phyloP scores from a whole-genome alignment of 176 grass and related monocot genomes.

The Tuctoria greenei region DNA sequence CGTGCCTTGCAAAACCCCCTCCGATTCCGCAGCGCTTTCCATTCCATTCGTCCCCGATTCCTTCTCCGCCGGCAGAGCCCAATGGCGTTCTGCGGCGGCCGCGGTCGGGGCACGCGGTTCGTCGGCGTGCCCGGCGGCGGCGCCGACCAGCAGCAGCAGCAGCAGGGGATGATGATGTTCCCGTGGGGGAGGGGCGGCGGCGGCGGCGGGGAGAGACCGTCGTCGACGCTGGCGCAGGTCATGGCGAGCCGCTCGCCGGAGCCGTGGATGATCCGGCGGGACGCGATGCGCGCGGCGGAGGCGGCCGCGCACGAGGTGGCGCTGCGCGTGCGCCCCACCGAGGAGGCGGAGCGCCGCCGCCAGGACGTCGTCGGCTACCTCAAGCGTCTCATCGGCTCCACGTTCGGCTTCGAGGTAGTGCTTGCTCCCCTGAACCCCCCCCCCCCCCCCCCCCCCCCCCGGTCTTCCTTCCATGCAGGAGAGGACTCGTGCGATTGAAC shows the following conservation, averaged over 20 bases:
- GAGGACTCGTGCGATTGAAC: too few species aligned
- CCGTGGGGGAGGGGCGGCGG: background rate
- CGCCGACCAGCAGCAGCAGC: too few species aligned
- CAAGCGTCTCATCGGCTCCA: constrained; percentile 46
- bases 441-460: background rate
- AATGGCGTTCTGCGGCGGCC: background rate
- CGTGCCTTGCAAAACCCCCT: too few species aligned
- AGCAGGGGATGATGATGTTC: background rate
- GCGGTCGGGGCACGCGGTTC: too few species aligned
- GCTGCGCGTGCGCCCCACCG: constrained; percentile 56
- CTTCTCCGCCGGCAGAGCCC: background rate
- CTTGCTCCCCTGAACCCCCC: too few species aligned
- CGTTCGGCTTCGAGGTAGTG: constrained; percentile 57
- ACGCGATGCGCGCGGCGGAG: constrained; percentile 45
- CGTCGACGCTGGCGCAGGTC: background rate
- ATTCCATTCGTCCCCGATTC: too few species aligned
- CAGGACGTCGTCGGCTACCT: constrained; percentile 48
- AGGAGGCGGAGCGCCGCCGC: constrained; percentile 55
- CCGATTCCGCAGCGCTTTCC: too few species aligned
- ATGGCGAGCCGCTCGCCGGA: constrained; percentile 1
- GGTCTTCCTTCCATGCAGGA: background rate
- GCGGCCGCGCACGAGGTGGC: constrained; percentile 47
- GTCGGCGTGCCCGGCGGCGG: background rate
- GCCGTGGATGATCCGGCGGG: background rate
- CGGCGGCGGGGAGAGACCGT: background rate